Evolutionary conservation across 371 early-diverging fungal species (phyloP), one percentile per base, ranked within the genome.

Genomic region (Lichtheimia hyalospora): DNA sequence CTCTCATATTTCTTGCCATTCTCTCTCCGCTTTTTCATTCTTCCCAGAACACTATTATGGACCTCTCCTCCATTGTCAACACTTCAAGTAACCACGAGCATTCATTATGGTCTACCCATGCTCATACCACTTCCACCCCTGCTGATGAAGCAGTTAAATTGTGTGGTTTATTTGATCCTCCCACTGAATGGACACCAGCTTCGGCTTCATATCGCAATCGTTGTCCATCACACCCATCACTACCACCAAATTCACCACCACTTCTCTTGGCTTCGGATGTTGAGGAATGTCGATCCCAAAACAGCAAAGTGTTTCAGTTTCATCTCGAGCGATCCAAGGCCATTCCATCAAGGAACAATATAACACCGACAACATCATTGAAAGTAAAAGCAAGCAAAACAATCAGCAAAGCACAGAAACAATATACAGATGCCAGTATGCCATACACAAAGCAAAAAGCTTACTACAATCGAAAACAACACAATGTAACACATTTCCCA

Each of bases 281-380:
- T 14, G 46, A 46, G 10, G 46, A 46, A 21, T 46, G 46, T 46
- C 46, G 46, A 18, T 46, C 46, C 21, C 46, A 46, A 21, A 46
- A 21, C 46, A 46, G 18, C 21, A 46, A 46, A 46, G 46, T 46
- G n/a, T 46, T 46, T 46, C 46, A 46, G 46, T 46, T 46, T 21
- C 46, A 46, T 21, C n/a, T 46, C 6, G 46, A 46, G 10, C 46
- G 46, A 46, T 46, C 46, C 46, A 46, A 46, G 16, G 46, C 46
- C n/a, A 46, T 46, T 18, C 46, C 46, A 34, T 8, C 34, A 34
- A 8, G 34, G 34, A 34, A 10, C 34, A 34, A 34, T 34, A 34
- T 10, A 34, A 34, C 34, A 8, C 10, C 34, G 34, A 34, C 34
- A 34, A 34, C 34, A 34, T 34, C 34, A 34, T 34, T 46, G 46